Percentiles rank a stretch among this genome's conserved stretches.
Conservation (phyloP, 306 rosid species). For the Lupinus albus region DNA sequence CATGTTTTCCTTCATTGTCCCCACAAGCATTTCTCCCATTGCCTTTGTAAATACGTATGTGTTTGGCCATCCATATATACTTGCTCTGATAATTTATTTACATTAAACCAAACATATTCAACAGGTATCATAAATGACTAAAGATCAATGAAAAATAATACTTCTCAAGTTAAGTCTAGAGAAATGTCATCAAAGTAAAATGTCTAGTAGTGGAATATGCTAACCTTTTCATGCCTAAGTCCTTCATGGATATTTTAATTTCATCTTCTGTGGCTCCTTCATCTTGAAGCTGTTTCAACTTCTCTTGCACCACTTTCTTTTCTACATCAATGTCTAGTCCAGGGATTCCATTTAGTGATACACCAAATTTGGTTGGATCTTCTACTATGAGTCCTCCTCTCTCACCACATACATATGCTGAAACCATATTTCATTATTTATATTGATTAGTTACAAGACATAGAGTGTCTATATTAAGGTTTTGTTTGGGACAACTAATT, state of each 20-base stretch:
- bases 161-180: too few species aligned
- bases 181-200: not conserved
- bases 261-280: constrained; percentile 47
- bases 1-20: constrained; percentile 43
- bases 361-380: constrained; percentile 54
- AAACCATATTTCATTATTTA: not conserved
- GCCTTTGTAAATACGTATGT: constrained; percentile 80
- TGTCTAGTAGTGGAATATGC: not conserved
- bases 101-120: constrained; percentile 5
- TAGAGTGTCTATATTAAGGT: too few species aligned
- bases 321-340: constrained; percentile 60
- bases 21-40: constrained; percentile 80
- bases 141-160: too few species aligned
- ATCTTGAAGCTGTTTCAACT: constrained; percentile 44
- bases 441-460: too few species aligned
- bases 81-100: constrained; percentile 51
- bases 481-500: too few species aligned
- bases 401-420: constrained; percentile 80
- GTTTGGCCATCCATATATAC: constrained; percentile 79
- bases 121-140: too few species aligned
- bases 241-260: constrained; percentile 56
- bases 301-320: constrained; percentile 43
- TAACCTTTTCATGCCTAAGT: constrained; percentile 67
- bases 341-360: constrained; percentile 54
- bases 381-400: constrained; percentile 61